phyloP scores from a whole-genome alignment of 805 yeast genomes.

The Ogataea sp. region DNA sequence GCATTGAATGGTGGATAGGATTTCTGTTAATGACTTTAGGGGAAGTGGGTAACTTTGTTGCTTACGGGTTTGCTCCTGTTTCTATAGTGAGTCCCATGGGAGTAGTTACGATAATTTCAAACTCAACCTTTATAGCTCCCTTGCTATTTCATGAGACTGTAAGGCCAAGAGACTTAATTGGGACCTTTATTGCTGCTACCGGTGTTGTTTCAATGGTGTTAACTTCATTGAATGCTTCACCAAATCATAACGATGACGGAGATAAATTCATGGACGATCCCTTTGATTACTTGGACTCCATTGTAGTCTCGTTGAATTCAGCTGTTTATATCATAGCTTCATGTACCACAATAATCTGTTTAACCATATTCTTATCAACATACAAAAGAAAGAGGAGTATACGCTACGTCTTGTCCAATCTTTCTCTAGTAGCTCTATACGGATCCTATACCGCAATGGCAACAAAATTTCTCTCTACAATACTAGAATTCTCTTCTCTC shows the following conservation, averaged over 20 bases:
- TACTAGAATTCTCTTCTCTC: slow-evolving; percentile 20
- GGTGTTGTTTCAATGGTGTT: slow-evolving; percentile 35
- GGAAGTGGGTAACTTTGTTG: slow-evolving; percentile 38
- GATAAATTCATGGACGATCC: slow-evolving; percentile 17
- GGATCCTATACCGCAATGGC: slow-evolving; percentile 41
- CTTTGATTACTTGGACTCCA: slow-evolving; percentile 15
- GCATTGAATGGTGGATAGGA: slow-evolving; percentile 34
- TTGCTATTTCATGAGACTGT: slow-evolving; percentile 33
- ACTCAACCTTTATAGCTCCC: slow-evolving; percentile 38
- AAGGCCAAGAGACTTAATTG: slow-evolving; percentile 25
- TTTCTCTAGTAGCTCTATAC: slow-evolving; percentile 31
- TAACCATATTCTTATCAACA: slow-evolving; percentile 7
- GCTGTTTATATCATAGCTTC: slow-evolving; percentile 20
- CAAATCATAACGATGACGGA: neutral
- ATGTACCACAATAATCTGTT: slow-evolving; percentile 5
- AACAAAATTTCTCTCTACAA: slow-evolving; percentile 32
- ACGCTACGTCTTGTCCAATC: slow-evolving; percentile 21
- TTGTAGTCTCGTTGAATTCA: slow-evolving; percentile 18
- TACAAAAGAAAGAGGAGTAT: slow-evolving; percentile 5
- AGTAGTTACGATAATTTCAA: slow-evolving; percentile 39
- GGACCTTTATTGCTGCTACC: slow-evolving; percentile 30
- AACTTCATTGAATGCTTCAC: slow-evolving; percentile 19
- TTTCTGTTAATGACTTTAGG: slow-evolving; percentile 33
- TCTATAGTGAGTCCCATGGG: slow-evolving; percentile 42
- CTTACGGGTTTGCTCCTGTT: slow-evolving; percentile 41